Evolutionary conservation across 306 rosid genomes (phyloP).

Genomic region (Cyclanthera cordifolia): DNA sequence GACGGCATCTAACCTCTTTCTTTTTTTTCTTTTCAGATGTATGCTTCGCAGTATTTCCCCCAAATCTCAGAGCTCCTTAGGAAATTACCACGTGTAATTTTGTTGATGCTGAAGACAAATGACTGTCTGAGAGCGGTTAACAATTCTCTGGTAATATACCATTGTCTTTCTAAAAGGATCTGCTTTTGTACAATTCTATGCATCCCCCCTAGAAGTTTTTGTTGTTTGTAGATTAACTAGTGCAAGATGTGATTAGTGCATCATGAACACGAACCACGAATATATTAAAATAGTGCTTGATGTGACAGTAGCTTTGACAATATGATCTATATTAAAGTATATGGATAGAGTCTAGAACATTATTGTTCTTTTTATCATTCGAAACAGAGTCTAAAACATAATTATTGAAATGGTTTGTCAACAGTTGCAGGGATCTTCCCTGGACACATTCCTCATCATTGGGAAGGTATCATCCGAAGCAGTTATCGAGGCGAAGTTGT

Average conservation of each 20-base stretch:
- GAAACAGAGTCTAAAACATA: not conserved
- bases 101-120: conserved; percentile 93
- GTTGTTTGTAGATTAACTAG: not conserved
- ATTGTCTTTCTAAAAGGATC: conserved; percentile 5
- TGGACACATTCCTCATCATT: conserved; percentile 65
- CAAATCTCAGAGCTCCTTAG: conserved; percentile 87
- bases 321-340: not conserved
- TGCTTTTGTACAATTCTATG: not conserved
- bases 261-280: not conserved
- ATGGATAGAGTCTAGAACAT: not conserved
- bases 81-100: conserved; percentile 84
- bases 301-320: conserved; percentile 1
- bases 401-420: conserved; percentile 13
- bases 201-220: not conserved
- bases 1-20: not conserved
- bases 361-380: not conserved
- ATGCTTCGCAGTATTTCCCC: conserved; percentile 80
- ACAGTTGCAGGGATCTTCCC: conserved; percentile 83
- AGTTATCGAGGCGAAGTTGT: conserved; percentile 53
- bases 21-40: conserved; percentile 47
- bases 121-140: conserved; percentile 91
- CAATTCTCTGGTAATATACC: conserved; percentile 51
- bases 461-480: conserved; percentile 91
- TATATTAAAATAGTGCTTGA: not conserved
- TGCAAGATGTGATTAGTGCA: not conserved